These are phyloP conservation scores for Pseudogymnoascus sp. DNA, from an alignment of 2,329 filamentous ascomycete genomes.

Conservation along the genomic window DNA sequence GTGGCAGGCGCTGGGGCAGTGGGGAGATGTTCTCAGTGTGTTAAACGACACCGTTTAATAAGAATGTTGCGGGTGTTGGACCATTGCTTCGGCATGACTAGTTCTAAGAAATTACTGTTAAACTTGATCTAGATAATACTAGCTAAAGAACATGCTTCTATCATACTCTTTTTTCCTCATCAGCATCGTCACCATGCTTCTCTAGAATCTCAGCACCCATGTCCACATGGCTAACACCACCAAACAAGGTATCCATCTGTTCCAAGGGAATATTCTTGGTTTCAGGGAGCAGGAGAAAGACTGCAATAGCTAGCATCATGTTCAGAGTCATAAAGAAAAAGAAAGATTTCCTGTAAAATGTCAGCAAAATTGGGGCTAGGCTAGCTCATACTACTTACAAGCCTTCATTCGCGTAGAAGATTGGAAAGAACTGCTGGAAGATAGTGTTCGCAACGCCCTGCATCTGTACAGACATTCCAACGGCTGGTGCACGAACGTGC, in stretches of 20 bases:
- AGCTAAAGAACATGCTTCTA: too few species aligned
- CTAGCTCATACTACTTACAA: slow-evolving; percentile 24
- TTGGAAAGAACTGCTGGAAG: slow-evolving; percentile 65
- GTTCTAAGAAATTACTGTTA: too few species aligned
- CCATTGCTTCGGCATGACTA: too few species aligned
- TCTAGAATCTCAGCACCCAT: slow-evolving; percentile 24
- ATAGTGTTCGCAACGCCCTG: slow-evolving; percentile 60
- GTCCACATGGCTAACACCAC: slow-evolving; percentile 25
- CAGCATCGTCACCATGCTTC: slow-evolving; percentile 18
- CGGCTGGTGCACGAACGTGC: slow-evolving; percentile 60
- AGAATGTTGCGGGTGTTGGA: slow-evolving; percentile 23
- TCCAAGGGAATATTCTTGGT: slow-evolving; percentile 49
- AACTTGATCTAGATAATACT: too few species aligned
- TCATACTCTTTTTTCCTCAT: background rate
- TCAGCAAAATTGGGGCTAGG: background rate
- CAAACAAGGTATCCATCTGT: slow-evolving; percentile 49
- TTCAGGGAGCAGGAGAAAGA: slow-evolving; percentile 46
- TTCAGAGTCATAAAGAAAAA: slow-evolving; percentile 50
- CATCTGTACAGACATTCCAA: slow-evolving; percentile 53
- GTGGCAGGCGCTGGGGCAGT: slow-evolving; percentile 37
- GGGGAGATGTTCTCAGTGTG: slow-evolving; percentile 39
- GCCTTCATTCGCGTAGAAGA: slow-evolving; percentile 51
- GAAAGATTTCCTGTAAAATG: slow-evolving; percentile 16
- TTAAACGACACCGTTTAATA: slow-evolving; percentile 16
- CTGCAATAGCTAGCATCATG: slow-evolving; percentile 43